These are phyloP conservation scores for Rhododendron mucronatum DNA, from an alignment of 148 eudicot species.

Conservation along the genomic window DNA sequence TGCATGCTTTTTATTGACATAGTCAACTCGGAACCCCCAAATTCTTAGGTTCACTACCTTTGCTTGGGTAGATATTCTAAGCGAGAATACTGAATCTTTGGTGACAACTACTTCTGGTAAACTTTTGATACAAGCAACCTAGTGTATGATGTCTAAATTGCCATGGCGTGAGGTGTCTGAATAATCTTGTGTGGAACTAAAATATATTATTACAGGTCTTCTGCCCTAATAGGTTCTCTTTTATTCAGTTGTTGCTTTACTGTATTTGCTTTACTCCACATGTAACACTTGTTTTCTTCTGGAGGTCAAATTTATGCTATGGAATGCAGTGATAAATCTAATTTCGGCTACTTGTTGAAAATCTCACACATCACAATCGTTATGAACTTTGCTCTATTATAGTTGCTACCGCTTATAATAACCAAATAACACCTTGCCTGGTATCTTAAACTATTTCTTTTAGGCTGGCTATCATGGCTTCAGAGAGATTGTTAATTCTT, in stretches of 20 bases:
- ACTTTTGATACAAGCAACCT: neutral
- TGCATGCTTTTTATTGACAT: neutral
- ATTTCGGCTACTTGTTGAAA: neutral
- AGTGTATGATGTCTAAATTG: neutral
- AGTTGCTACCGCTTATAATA: neutral
- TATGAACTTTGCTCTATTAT: neutral
- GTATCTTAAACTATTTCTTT: conserved; percentile 14
- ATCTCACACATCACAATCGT: neutral
- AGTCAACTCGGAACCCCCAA: neutral
- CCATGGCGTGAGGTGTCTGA: neutral
- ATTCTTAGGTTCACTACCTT: neutral
- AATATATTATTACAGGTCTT: neutral
- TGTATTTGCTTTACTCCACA: neutral
- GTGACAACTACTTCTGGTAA: neutral
- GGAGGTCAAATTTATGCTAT: neutral
- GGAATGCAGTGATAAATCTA: neutral
- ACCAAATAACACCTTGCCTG: conserved; percentile 10
- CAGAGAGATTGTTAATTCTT: conserved; percentile 71
- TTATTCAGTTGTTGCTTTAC: neutral
- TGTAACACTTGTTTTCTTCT: neutral
- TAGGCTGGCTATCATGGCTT: conserved; percentile 96
- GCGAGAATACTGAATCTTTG: neutral
- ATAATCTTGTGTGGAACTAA: neutral
- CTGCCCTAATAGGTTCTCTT: neutral
- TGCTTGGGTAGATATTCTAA: neutral